These are phyloP conservation scores for Moesziomyces antarcticus DNA, from an alignment of 1,284 basidiomycete genomes.

Conservation along the genomic window DNA sequence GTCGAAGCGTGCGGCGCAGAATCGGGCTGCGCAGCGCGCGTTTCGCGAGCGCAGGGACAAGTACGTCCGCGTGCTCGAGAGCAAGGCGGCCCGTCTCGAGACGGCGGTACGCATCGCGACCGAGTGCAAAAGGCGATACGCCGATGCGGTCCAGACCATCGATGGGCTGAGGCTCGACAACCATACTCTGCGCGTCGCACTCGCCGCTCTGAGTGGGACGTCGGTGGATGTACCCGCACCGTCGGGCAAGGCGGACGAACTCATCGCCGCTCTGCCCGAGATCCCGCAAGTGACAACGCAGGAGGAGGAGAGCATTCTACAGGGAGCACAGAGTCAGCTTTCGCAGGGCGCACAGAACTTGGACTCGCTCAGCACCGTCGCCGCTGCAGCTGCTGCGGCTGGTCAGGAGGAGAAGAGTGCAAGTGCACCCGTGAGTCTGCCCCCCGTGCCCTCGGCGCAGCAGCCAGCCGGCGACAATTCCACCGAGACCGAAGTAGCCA, in stretches of 20 bases:
- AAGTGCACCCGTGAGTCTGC: not conserved
- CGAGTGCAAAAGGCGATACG: conserved; percentile 50
- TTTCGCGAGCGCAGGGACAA: conserved; percentile 61
- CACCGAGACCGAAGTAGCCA: too few species aligned
- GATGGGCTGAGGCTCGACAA: conserved; percentile 59
- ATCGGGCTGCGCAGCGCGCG: conserved; percentile 62
- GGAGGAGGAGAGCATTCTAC: conserved; percentile 28
- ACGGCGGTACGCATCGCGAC: conserved; percentile 49
- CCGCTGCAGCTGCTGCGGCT: conserved; percentile 50
- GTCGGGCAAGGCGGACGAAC: conserved; percentile 47
- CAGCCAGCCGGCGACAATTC: not conserved
- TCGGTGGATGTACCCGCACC: conserved; percentile 20
- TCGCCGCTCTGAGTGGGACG: conserved; percentile 55
- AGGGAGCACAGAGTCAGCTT: conserved; percentile 2
- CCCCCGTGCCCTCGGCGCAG: not conserved
- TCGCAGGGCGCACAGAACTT: conserved; percentile 34
- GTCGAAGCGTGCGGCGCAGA: conserved; percentile 61
- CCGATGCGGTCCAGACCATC: conserved; percentile 55
- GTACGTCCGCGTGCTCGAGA: conserved; percentile 60
- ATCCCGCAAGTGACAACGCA: conserved; percentile 33
- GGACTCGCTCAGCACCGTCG: conserved; percentile 55
- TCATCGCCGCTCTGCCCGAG: conserved; percentile 16
- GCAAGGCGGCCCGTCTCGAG: conserved; percentile 52
- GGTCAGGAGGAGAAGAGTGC: not conserved
- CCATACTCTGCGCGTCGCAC: conserved; percentile 54